Conservation (phyloP, 1,284 basidiomycete species). For the Rhodotorula sp. region DNA sequence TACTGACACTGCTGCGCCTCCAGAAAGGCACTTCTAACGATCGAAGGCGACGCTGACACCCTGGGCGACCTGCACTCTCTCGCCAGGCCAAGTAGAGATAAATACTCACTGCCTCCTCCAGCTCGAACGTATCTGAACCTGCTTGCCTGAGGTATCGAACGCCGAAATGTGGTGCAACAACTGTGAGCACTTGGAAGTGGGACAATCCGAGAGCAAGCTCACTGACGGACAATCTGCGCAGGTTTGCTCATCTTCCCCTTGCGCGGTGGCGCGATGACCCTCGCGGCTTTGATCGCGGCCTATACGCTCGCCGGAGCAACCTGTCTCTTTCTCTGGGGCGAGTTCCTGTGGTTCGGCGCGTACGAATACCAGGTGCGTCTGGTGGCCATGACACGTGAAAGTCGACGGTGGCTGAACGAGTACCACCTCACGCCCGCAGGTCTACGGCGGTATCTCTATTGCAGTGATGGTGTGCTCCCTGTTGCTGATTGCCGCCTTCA, state of each 20-base stretch:
- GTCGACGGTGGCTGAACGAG: background rate
- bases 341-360: conserved; percentile 21
- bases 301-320: conserved; percentile 29
- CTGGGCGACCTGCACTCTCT: no score
- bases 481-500: conserved; percentile 20
- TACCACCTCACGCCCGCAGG: background rate
- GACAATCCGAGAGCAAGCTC: no score
- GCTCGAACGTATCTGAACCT: background rate
- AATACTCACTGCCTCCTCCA: no score
- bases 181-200: conserved; percentile 4
- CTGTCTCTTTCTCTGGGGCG: conserved; percentile 31
- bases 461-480: conserved; percentile 11
- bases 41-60: no score
- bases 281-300: conserved; percentile 22
- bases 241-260: conserved; percentile 33
- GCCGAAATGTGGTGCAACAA: conserved; percentile 35
- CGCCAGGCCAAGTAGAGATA: no score
- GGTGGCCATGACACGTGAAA: background rate
- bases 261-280: conserved; percentile 24
- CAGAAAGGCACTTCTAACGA: no score
- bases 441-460: conserved; percentile 32
- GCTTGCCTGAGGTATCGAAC: no score
- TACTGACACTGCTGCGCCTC: no score
- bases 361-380: background rate
- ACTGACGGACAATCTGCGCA: background rate